Percentiles rank a stretch among this genome's conserved stretches.
Evolutionary conservation across 768 basidiomycete genomes (phyloP).

Genomic region (Suillus brevipes): DNA sequence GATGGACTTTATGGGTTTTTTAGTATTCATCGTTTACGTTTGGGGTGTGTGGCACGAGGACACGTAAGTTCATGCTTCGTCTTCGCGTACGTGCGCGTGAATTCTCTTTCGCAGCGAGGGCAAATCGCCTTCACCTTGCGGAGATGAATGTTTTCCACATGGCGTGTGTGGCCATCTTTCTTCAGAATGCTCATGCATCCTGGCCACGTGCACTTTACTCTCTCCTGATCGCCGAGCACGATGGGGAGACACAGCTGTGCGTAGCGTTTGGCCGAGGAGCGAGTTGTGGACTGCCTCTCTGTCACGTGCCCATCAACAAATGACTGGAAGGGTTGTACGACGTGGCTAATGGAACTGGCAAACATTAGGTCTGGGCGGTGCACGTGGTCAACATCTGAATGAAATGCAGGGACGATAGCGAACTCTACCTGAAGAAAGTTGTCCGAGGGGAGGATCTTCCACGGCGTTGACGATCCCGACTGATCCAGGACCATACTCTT

Average conservation of each 20-base stretch:
- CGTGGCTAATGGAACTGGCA: neutral
- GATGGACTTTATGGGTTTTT: neutral
- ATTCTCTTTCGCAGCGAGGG: neutral
- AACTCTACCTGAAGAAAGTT: neutral
- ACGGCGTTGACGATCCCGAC: neutral
- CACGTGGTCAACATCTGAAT: neutral
- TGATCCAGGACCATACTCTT: neutral
- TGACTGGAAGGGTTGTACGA: neutral
- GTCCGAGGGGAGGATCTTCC: neutral
- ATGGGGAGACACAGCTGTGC: neutral
- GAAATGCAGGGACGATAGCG: neutral
- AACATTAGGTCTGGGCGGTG: neutral
- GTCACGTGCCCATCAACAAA: neutral
- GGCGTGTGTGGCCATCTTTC: neutral
- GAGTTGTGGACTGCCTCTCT: neutral
- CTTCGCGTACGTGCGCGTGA: neutral
- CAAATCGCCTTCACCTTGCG: neutral
- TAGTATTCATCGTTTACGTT: neutral
- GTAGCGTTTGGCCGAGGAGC: neutral
- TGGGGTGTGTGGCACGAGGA: neutral
- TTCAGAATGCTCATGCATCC: neutral
- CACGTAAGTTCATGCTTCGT: constrained; percentile 1
- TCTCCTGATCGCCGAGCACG: neutral
- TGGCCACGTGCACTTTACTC: neutral
- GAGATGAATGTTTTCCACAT: neutral